Evolutionary conservation across 441 rosid genomes (phyloP), one percentile per base, ranked within the genome.

Genomic region (Populus hybrid): DNA sequence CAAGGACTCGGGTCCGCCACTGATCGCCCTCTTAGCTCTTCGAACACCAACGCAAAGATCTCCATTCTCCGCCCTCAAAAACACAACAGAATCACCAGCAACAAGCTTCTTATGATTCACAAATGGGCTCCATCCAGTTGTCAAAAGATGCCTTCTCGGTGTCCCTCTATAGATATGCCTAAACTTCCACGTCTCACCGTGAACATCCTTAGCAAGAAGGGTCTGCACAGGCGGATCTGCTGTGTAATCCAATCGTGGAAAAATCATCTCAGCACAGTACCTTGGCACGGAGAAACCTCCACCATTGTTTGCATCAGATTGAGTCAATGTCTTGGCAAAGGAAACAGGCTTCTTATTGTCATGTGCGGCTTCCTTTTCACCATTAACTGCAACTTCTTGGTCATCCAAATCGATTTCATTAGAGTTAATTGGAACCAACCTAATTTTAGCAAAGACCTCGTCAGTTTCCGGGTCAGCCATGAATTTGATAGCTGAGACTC

Each of bases 251-350:
- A 95, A 63, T 45, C 90, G 81, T 0, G 99, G 99, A 78, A 95
- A 95, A 56, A 95, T 95, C 1, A 95, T 95, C 87, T 95, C 98
- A 0, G 99, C 99, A 33, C 99, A 95, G 70, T 94, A 95, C 16
- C 99, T 90, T 0, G 99, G 99, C 50, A 95, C 99, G 1, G 99
- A 95, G 86, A 95, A 95, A 3, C 99, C 99, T 0, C 99, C 99
- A 10, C 99, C 99, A 35, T 29, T 29, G 4, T 29, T 29, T 29
- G 31, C 31, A 29, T 29, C 31, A 29, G 31, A 29, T 29, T 29
- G 99, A 31, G 99, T 95, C 81, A 95, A 74, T 26, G 98, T 94
- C 90, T 95, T 95, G 5, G 99, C 97, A 77, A 95, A 95, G 0
- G 98, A 93, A 56, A 91, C 88, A 5, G 93, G 86, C 20, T 50